Evolutionary conservation across 305 asterid species (phyloP), one percentile per base, ranked within the genome.

Genomic region (Ilex paraguariensis): DNA sequence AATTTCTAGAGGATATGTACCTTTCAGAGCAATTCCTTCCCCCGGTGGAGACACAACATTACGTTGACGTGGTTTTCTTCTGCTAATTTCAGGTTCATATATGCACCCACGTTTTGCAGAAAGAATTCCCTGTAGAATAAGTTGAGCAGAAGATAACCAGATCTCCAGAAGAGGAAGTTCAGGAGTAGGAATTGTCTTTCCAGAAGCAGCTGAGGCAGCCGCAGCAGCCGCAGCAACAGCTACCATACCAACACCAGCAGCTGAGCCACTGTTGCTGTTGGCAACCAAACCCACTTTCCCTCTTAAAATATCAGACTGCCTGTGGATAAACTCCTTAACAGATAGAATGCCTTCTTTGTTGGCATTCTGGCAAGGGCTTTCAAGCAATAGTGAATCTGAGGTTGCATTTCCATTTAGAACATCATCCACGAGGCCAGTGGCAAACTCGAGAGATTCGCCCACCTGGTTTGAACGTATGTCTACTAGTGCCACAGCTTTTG

Each of bases 211-310:
- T 33, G 95, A 80, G 61, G 96, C 91, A 15, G 98, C 95, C 2
- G 96, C 95, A 0, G 98, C 97, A 0, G 97, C 95, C 0, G 98
- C 97, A 10, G 95, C 96, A 62, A 90, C 95, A 36, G 96, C 98
- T 66, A 81, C 91, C 94, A 90, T 89, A 72, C 98, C 98, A 60
- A 72, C 95, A 40, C 91, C 91, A 6, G 83, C 80, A 70, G 80
- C 73, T 57, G 95, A 73, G 68, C 88, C 81, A 66, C 78, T 80
- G 70, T 55, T 81, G 73, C 80, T 71, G 70, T 71, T 76, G 33
- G 85, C 60, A 76, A 76, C 82, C 71, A 69, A 70, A 71, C 84
- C 68, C 67, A 95, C 95, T 79, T 79, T 84, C 65, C 97, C 98
- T 76, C 92, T 83, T 45, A 90, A 69, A 67, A 90, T 78, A 77